Evolutionary conservation across 345 rosid species (phyloP).

Genomic region (Brassica juncea): DNA sequence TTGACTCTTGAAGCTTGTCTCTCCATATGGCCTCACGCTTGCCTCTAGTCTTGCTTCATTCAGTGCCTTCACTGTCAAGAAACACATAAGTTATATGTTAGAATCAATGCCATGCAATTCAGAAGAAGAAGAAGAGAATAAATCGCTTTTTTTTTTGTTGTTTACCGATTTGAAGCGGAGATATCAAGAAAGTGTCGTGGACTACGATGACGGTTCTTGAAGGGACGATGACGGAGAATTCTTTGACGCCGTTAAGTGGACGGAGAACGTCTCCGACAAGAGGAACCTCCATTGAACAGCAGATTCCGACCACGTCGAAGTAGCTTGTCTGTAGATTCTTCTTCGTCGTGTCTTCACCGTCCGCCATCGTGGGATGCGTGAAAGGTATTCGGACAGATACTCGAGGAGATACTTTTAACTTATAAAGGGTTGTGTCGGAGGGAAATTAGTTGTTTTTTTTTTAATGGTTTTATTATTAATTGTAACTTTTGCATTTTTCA

Average conservation of each 20-base stretch:
- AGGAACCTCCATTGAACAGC: slow-evolving; percentile 84
- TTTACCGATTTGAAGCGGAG: slow-evolving; percentile 79
- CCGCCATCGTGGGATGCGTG: slow-evolving; percentile 13
- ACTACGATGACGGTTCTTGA: slow-evolving; percentile 78
- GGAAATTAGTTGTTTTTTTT: neutral
- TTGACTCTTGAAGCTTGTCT: slow-evolving; percentile 47
- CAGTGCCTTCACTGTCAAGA: slow-evolving; percentile 63
- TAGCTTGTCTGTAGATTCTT: slow-evolving; percentile 64
- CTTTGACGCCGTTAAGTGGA: slow-evolving; percentile 63
- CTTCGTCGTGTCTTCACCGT: slow-evolving; percentile 15
- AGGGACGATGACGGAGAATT: slow-evolving; percentile 68
- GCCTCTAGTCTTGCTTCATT: slow-evolving; percentile 86
- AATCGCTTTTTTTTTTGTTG: neutral
- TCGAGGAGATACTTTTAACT: neutral
- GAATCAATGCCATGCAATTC: neutral
- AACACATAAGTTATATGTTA: neutral
- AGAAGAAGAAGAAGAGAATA: neutral
- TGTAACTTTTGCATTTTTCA: neutral
- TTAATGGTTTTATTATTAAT: neutral
- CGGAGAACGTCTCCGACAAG: slow-evolving; percentile 60
- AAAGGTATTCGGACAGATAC: slow-evolving; percentile 1
- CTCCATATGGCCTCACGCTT: slow-evolving; percentile 62
- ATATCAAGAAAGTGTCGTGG: slow-evolving; percentile 62
- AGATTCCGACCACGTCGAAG: slow-evolving; percentile 76
- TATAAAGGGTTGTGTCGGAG: neutral